phyloP scores from a whole-genome alignment of 2,329 filamentous ascomycete species.

The Proliferodiscus dingleyae region DNA sequence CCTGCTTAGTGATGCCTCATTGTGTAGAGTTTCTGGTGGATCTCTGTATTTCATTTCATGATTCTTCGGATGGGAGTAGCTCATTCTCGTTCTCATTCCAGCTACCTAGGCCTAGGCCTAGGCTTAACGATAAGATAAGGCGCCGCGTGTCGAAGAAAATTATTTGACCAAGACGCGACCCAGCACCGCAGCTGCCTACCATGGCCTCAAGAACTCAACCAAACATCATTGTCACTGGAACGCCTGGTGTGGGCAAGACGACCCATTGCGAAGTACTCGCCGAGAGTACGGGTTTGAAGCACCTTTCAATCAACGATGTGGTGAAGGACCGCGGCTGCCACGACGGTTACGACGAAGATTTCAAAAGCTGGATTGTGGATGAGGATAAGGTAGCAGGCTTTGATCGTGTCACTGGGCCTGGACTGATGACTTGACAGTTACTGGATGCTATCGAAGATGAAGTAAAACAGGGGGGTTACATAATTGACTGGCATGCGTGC shows the following conservation, averaged over 20 bases:
- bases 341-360: constrained; percentile 81
- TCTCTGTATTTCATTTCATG: no score
- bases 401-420: background rate
- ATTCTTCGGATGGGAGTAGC: no score
- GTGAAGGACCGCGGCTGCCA: constrained; percentile 86
- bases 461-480: constrained; percentile 70
- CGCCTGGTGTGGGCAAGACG: constrained; percentile 92
- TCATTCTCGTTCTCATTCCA: no score
- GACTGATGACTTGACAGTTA: constrained; percentile 46
- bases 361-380: constrained; percentile 87
- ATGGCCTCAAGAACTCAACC: constrained; percentile 47
- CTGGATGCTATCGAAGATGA: constrained; percentile 86
- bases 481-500: constrained; percentile 98
- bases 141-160: background rate
- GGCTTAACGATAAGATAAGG: background rate
- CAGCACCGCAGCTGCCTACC: constrained; percentile 20
- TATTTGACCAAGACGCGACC: background rate
- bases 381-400: constrained; percentile 73
- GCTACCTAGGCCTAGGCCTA: no score
- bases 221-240: constrained; percentile 94
- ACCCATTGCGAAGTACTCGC: constrained; percentile 83
- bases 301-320: constrained; percentile 84
- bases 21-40: no score
- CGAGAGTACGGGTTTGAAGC: constrained; percentile 68
- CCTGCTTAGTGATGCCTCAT: no score